Base-by-base conservation (phyloP, 2,329 filamentous ascomycete species). In the Zymoseptoria ardabiliae region DNA sequence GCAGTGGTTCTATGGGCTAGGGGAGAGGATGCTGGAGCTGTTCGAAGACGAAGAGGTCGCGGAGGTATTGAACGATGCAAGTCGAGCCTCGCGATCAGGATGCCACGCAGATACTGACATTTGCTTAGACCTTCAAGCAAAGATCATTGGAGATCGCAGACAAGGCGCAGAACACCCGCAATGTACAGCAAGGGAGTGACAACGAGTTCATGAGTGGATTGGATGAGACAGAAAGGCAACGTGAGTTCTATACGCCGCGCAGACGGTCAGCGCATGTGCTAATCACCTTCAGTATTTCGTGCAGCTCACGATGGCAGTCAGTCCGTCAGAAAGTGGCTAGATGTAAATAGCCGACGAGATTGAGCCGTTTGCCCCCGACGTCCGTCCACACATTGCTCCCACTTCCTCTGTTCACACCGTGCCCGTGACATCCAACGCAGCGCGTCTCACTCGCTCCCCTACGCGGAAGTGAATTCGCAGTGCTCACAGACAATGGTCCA, bases 1-100 rank as follows among this genome's bases (percentile, higher is more conserved):
- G 61, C 86, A 88, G 41, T 89, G 96, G 74, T 96, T 96, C 69
- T 97, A 96, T 76, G 86, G 85, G 22, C 82, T 97, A 3, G 91
- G 89, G 3, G 87, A 90, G 51, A 84, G 90, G 55, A 91, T 97
- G 75, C 79, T 97, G 62, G 92, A 97, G 60, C 76, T 99, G 0
- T 96, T 96, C 63, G 92, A 97, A 59, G 92, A 96, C 73, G 86
- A 97, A 58, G 89, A 91, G 58, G 83, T 89, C 72, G 81, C 83
- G 19, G 85, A 90, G 64, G 85, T 80, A 13, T 62, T 81, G 54
- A 76, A 70, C 50, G 76, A 80, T 55, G 77, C 78, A 25, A 49
- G 71, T 55, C 41, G 20, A 3, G 11, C 7, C 17, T 13, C 19
- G 30, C 19, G 19, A 49, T 20, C 5, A 52, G 5, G 30, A 41